A percentile compares a stretch with the other conserved stretches of the same genome.
Evolutionary conservation across 768 basidiomycete species (phyloP).

Genomic region (Flagelloscypha sp.): DNA sequence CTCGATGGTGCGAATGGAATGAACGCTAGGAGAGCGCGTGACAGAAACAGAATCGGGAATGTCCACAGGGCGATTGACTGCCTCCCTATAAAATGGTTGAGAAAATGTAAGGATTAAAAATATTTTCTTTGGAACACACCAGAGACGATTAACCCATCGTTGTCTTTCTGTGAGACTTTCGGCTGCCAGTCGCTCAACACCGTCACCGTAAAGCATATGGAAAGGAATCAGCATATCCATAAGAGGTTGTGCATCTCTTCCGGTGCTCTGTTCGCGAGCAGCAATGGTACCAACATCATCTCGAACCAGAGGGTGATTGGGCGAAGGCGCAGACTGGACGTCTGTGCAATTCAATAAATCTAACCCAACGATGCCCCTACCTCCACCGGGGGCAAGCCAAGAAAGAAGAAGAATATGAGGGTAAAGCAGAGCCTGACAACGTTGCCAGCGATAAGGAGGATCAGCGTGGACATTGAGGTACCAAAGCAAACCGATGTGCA

Average conservation of each 20-base stretch:
- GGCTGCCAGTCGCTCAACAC: constrained; percentile 81
- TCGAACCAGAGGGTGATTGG: constrained; percentile 68
- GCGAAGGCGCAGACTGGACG: constrained; percentile 76
- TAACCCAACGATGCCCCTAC: constrained; percentile 76
- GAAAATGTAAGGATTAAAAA: constrained; percentile 1
- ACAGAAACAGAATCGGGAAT: constrained; percentile 35
- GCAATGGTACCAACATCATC: constrained; percentile 87
- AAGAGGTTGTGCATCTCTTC: constrained; percentile 37
- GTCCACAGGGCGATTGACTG: constrained; percentile 56
- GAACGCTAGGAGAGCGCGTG: constrained; percentile 43
- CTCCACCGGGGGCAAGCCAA: constrained; percentile 80
- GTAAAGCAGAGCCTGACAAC: constrained; percentile 75
- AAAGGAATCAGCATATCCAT: constrained; percentile 81
- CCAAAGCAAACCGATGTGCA: constrained; percentile 80
- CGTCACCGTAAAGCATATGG: constrained; percentile 84
- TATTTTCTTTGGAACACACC: constrained; percentile 39
- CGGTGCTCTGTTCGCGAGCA: constrained; percentile 51
- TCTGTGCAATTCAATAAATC: constrained; percentile 83
- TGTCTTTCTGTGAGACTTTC: constrained; percentile 82
- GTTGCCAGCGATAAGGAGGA: constrained; percentile 71
- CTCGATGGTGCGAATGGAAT: constrained; percentile 62
- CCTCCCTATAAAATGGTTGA: constrained; percentile 48
- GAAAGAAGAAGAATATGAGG: constrained; percentile 79
- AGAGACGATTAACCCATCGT: constrained; percentile 86
- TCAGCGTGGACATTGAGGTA: constrained; percentile 87